Base-by-base conservation (phyloP, 2,329 filamentous ascomycete genomes). In the Venturia oleaginea region DNA sequence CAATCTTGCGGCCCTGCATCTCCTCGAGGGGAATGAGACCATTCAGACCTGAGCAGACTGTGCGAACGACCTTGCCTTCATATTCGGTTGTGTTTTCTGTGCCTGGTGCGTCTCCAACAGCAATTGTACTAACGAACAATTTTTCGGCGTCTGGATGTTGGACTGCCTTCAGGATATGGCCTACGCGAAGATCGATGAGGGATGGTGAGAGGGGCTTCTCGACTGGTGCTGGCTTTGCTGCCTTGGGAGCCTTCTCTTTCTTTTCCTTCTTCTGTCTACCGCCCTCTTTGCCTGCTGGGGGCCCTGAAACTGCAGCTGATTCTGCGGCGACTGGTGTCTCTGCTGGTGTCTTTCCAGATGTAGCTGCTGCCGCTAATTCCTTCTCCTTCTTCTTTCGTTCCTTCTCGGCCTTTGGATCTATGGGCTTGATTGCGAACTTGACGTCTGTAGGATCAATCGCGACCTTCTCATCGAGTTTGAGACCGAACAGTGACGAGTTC, bases 301-400 rank as follows among this genome's bases (percentile, higher is more conserved):
- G 62, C n/a, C 22, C 55, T n/a, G 71, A 70, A 32, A 70, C 71
- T 22, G 69, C 70, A 4, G 71, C 71, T 38, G 73, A 73, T 74
- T 81, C 73, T 74, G 75, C 75, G 7, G 73, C 73, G 4, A 76
- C 77, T 32, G 78, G 80, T 43, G 79, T 81, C 30, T 80, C 82
- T 11, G 77, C 76, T 59, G 75, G 71, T 13, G 78, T 78, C 38
- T 75, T 76, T 19, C 72, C 73, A n/a, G 74, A 78, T 54, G 78
- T 79, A 5, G 81, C 82, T 2, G 82, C 84, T 17, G 85, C 86
- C 37, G 78, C 79, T 19, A 80, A 76, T 62, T 88, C 90, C 83
- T 96, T 96, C 79, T 96, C 92, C 82, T 95, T 96, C 88, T 96
- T 97, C 78, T 93, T 85, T 59, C 89, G 86, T 83, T 97, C 92